Evolutionary conservation across 176 grass and related monocot species (phyloP), one percentile per base, ranked within the genome.

Genomic region (Ensete glaucum): DNA sequence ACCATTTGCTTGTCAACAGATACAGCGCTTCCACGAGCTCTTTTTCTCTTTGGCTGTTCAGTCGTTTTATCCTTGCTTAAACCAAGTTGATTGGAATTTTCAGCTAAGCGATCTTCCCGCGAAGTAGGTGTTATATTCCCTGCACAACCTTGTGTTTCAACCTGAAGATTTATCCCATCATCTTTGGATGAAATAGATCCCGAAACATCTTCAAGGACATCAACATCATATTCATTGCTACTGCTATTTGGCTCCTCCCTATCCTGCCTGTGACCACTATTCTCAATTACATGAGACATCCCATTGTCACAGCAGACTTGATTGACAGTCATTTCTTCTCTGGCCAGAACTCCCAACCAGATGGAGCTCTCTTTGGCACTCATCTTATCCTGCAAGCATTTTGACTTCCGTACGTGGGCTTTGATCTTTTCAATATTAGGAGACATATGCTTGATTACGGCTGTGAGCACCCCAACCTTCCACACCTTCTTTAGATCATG

Each of bases 361-460:
- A 96, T 92, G 63, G 87, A 76, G 69, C 83, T 92, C 70, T 96
- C 92, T 78, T 92, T 92, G 22, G 92, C 89, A 49, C 88, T 96
- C 89, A 96, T 96, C 73, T 96, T 96, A 85, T 92, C 89, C 80
- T 96, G 92, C 78, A 96, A 88, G 76, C 87, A 92, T 65, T 96
- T 96, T 26, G 89, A 92, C 80, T 96, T 96, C 63, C 87, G 67
- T 49, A 96, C 85, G 76, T 89, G 89, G 9, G 77, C 86, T 82
- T 84, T 92, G 72, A 96, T 92, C 85, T 92, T 96, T 63, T 90
- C 89, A 52, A 96, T 89, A 71, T 92, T 84, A 10, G 92, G 92
- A 12, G 87, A 84, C 92, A 96, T 96, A 82, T 96, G 92, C 69
- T 90, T 92, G 75, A 96, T 92, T 54, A 96, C 92, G 64, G 64